Conservation (phyloP, 441 rosid genomes). For the Populus hybrid region DNA sequence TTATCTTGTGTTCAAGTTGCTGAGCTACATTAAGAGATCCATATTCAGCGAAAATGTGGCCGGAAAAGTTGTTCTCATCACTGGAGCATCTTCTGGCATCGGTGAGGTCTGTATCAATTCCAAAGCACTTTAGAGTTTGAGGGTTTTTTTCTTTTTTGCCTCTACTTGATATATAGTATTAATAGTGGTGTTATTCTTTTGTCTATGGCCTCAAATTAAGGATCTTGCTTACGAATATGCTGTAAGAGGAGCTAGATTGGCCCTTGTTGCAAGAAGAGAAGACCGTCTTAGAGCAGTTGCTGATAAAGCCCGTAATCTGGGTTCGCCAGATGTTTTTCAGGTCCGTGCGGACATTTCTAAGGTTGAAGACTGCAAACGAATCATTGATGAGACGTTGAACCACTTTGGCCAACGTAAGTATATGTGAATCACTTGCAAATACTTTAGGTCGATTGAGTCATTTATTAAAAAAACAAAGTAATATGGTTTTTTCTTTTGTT, state of each 20-base stretch:
- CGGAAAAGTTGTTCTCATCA: slow-evolving; percentile 22
- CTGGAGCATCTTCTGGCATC: slow-evolving; percentile 38
- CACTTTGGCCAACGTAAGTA: slow-evolving; percentile 43
- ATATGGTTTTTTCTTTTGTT: no score
- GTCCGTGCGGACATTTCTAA: slow-evolving; percentile 45
- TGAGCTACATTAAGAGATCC: neutral
- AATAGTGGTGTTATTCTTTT: neutral
- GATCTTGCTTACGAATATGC: slow-evolving; percentile 60
- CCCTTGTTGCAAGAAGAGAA: slow-evolving; percentile 44
- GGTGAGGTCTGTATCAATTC: slow-evolving; percentile 26
- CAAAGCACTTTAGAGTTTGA: neutral
- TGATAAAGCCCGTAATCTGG: slow-evolving; percentile 28
- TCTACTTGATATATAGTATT: neutral
- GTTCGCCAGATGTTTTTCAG: slow-evolving; percentile 41
- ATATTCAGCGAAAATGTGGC: neutral
- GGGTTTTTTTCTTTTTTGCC: neutral
- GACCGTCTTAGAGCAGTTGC: slow-evolving; percentile 41
- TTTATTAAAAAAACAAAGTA: no score
- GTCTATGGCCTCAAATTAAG: slow-evolving; percentile 21
- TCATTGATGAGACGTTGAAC: slow-evolving; percentile 30
- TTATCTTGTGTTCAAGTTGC: neutral
- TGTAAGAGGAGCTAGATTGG: slow-evolving; percentile 50
- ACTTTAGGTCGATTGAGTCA: no score
- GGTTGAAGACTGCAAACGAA: slow-evolving; percentile 41
- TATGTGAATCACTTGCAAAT: neutral